phyloP scores from a whole-genome alignment of 768 basidiomycete genomes.

The Cyclocybe aegerita region DNA sequence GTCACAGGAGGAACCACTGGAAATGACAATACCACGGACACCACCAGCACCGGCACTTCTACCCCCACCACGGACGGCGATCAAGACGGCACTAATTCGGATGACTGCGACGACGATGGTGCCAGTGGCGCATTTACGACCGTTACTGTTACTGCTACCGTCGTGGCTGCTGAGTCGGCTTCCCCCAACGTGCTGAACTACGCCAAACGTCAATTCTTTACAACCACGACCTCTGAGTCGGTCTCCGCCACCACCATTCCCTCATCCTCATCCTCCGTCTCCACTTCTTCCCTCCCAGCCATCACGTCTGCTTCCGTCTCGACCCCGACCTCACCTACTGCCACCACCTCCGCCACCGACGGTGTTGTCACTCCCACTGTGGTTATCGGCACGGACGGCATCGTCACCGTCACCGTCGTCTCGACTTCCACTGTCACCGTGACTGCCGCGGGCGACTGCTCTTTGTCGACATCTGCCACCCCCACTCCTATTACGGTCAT shows the following conservation, averaged over 20 bases:
- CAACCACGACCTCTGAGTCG: slow-evolving; percentile 10
- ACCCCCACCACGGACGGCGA: slow-evolving; percentile 7
- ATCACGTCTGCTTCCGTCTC: slow-evolving; percentile 11
- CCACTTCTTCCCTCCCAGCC: slow-evolving; percentile 6
- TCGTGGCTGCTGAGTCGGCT: slow-evolving; percentile 1
- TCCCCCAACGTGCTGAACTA: slow-evolving; percentile 4
- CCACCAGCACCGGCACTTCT: not conserved
- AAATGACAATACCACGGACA: slow-evolving; percentile 3
- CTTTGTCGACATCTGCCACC: slow-evolving; percentile 10
- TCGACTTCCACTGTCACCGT: slow-evolving; percentile 27
- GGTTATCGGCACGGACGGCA: slow-evolving; percentile 30
- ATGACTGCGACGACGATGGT: slow-evolving; percentile 14
- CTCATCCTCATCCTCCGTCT: slow-evolving; percentile 5
- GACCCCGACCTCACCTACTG: slow-evolving; percentile 3
- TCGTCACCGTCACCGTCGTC: slow-evolving; percentile 34
- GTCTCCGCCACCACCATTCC: slow-evolving; percentile 5
- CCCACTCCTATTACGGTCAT: slow-evolving; percentile 11
- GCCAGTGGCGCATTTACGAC: slow-evolving; percentile 9
- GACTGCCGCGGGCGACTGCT: slow-evolving; percentile 18
- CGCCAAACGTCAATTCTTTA: not conserved
- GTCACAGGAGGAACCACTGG: slow-evolving; percentile 44
- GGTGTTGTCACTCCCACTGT: slow-evolving; percentile 23
- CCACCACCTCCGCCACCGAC: slow-evolving; percentile 12
- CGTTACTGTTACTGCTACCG: slow-evolving; percentile 1
- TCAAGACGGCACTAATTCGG: slow-evolving; percentile 10